Conservation (phyloP, 495 filamentous ascomycete species). For the Aspergillus baeticus region DNA sequence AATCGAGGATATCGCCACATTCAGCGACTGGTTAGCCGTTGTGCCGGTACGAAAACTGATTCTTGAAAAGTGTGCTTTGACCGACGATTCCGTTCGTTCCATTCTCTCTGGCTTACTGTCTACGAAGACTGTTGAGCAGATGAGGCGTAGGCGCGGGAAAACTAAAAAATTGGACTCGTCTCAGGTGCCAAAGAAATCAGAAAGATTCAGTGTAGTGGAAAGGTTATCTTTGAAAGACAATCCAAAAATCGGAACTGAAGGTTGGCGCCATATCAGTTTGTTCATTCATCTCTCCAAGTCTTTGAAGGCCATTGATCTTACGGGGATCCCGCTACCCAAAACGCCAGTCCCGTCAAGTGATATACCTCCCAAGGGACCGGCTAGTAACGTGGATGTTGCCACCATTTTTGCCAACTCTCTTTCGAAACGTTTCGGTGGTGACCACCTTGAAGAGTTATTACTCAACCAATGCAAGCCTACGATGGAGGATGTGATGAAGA, state of each 20-base stretch:
- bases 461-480: slow-evolving; percentile 74
- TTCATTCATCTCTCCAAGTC: slow-evolving; percentile 89
- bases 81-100: slow-evolving; percentile 80
- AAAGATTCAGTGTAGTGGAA: slow-evolving; percentile 72
- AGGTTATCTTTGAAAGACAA: slow-evolving; percentile 89
- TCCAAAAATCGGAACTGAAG: slow-evolving; percentile 74
- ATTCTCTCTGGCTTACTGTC: slow-evolving; percentile 85
- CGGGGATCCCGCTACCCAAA: slow-evolving; percentile 77
- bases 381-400: slow-evolving; percentile 43
- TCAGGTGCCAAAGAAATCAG: slow-evolving; percentile 25
- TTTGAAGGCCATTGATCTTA: slow-evolving; percentile 81
- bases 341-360: slow-evolving; percentile 22
- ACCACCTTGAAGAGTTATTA: slow-evolving; percentile 78
- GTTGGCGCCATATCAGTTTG: slow-evolving; percentile 87
- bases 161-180: slow-evolving; percentile 22
- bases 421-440: slow-evolving; percentile 69
- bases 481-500: slow-evolving; percentile 63
- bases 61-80: slow-evolving; percentile 82
- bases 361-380: neutral
- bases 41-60: slow-evolving; percentile 85
- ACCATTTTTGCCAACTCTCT: slow-evolving; percentile 71
- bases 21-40: slow-evolving; percentile 91
- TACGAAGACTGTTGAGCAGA: slow-evolving; percentile 63
- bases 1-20: slow-evolving; percentile 75
- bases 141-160: slow-evolving; percentile 44